Evolutionary conservation across 2,329 filamentous ascomycete species (phyloP), one percentile per base, ranked within the genome.

Genomic region (Alternaria panax): DNA sequence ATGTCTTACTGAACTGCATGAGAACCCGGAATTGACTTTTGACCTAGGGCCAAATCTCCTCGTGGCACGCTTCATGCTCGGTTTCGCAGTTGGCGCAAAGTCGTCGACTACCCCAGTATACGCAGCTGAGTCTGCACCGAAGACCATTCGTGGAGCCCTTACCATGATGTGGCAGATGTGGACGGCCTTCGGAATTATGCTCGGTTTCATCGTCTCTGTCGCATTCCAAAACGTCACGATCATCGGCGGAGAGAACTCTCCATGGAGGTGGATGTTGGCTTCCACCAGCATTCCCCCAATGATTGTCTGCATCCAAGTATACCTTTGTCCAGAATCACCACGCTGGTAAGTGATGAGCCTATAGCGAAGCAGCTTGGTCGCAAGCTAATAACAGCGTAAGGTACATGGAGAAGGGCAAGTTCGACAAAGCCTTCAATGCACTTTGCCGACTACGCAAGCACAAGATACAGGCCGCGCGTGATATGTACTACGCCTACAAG

Each of bases 141-240:
- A 82, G 14, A 80, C 75, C 1, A 84, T 84, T 36, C 75, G 83
- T 36, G 83, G 82, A 12, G 82, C 81, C 1, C 63, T 84, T 6
- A 82, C 83, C 5, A 84, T 84, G 78, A 81, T 81, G 78, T 84
- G 82, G 82, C 83, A 84, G 64, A 81, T 83, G 78, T 79, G 70
- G 66, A 74, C 70, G 5, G 71, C 69, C 4, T 72, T 72, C 36
- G 73, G 73, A 5, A 76, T 76, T n/a, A 73, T 75, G 72, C 41
- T 73, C 14, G 74, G 74, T 11, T 75, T 75, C 51, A 60, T 75
- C 22, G 72, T 72, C 2, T 73, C 68, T 1, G 72, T 76, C 20
- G 73, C 67, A 5, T 72, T 76, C 30, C 59, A 74, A 36, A 65
- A 73, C 9, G 62, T 70, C 0, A 68, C 67, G 14, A 66, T 74